These are phyloP conservation scores for Fusarium beomiforme DNA, from an alignment of 2,329 filamentous ascomycete genomes.

Conservation along the genomic window DNA sequence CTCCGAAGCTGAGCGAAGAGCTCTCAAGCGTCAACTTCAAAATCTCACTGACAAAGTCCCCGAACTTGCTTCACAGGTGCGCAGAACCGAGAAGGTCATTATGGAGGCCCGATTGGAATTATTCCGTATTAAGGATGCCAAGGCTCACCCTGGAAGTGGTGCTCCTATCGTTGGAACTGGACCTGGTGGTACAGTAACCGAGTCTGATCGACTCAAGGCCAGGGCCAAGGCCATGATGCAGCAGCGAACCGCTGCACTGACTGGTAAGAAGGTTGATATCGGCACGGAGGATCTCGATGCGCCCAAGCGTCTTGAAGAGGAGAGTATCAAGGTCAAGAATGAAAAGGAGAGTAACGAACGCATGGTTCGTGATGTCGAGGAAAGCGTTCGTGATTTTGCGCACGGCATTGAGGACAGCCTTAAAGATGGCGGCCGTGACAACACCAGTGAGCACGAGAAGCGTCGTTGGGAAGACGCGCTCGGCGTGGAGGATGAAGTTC, in stretches of 20 bases:
- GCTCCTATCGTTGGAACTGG: constrained; percentile 89
- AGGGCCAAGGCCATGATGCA: constrained; percentile 99
- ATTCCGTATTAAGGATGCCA: constrained; percentile 93
- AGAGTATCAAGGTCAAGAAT: constrained; percentile 80
- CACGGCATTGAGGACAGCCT: constrained; percentile 86
- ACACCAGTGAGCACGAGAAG: constrained; percentile 86
- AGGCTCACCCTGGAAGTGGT: constrained; percentile 85
- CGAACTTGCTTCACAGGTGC: constrained; percentile 89
- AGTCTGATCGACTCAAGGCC: constrained; percentile 93
- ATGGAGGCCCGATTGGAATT: constrained; percentile 91
- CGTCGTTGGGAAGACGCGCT: constrained; percentile 96
- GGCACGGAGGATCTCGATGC: constrained; percentile 79
- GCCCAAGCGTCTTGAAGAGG: constrained; percentile 87
- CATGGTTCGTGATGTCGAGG: constrained; percentile 97
- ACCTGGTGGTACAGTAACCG: constrained; percentile 88
- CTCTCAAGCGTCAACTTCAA: constrained; percentile 90
- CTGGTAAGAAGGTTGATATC: constrained; percentile 80
- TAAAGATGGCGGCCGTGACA: constrained; percentile 80
- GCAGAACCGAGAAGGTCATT: constrained; percentile 90
- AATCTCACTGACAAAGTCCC: constrained; percentile 89
- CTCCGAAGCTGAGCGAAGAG: constrained; percentile 86
- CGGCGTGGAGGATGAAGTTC: constrained; percentile 95
- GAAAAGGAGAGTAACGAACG: constrained; percentile 95
- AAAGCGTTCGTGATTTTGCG: constrained; percentile 90
- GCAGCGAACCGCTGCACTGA: constrained; percentile 90